These are phyloP conservation scores for Cucurbita maxima DNA, from an alignment of 306 rosid species.

Conservation along the genomic window DNA sequence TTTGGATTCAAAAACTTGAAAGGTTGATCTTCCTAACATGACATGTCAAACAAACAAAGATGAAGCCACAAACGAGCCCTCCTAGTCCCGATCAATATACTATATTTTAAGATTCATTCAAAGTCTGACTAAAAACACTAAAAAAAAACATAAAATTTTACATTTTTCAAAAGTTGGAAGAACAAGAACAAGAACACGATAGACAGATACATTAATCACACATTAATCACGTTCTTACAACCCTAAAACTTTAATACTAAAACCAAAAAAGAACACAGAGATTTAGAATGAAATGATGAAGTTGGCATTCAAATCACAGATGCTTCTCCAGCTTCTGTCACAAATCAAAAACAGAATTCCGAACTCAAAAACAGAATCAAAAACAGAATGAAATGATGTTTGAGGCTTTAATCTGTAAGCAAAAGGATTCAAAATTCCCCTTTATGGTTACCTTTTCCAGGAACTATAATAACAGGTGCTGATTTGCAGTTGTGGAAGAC, in stretches of 20 bases:
- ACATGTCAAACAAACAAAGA: too few species aligned
- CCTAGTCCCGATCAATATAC: too few species aligned
- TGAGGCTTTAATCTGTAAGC: neutral
- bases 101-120: too few species aligned
- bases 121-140: too few species aligned
- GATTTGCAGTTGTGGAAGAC: slow-evolving; percentile 70
- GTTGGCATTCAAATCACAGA: slow-evolving; percentile 24
- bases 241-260: neutral
- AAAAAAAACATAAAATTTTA: too few species aligned
- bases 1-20: too few species aligned
- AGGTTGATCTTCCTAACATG: too few species aligned
- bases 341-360: neutral
- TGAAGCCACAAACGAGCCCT: too few species aligned
- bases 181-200: too few species aligned
- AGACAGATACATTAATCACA: too few species aligned
- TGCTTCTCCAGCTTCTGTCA: slow-evolving; percentile 48
- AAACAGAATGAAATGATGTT: neutral
- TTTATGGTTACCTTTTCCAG: slow-evolving; percentile 40
- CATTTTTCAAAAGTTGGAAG: too few species aligned
- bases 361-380: neutral
- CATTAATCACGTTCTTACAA: too few species aligned
- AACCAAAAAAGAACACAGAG: neutral
- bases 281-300: neutral
- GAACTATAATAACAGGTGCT: slow-evolving; percentile 74
- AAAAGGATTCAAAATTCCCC: neutral